phyloP scores from a whole-genome alignment of 1,139 yeast species.

The Candida anutae region DNA sequence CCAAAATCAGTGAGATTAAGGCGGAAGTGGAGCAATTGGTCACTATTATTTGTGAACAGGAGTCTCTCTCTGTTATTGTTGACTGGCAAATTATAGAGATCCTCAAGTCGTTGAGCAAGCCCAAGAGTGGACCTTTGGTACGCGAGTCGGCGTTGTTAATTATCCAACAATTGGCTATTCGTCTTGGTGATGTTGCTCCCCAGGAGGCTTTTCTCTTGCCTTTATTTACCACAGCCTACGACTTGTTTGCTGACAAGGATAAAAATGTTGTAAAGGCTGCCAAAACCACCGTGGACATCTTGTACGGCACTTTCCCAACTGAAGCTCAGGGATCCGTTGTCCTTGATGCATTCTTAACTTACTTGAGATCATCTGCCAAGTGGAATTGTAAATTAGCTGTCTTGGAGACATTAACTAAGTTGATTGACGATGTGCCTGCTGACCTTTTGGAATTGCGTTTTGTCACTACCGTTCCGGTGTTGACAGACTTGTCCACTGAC shows the following conservation, averaged over 20 bases:
- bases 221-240: constrained; percentile 51
- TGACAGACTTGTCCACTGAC: constrained; percentile 87
- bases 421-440: constrained; percentile 73
- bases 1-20: constrained; percentile 59
- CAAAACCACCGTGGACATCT: constrained; percentile 56
- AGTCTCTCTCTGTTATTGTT: constrained; percentile 41
- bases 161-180: constrained; percentile 60
- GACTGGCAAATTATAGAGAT: constrained; percentile 65
- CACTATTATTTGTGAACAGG: constrained; percentile 30
- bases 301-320: constrained; percentile 63
- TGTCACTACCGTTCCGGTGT: constrained; percentile 69
- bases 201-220: constrained; percentile 67
- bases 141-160: constrained; percentile 71
- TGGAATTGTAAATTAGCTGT: constrained; percentile 91
- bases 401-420: constrained; percentile 60
- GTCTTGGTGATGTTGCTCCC: constrained; percentile 61
- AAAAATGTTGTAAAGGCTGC: constrained; percentile 80
- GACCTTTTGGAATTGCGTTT: constrained; percentile 81
- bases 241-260: constrained; percentile 76
- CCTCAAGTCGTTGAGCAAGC: constrained; percentile 56
- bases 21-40: constrained; percentile 52
- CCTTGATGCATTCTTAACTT: constrained; percentile 51
- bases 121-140: constrained; percentile 64
- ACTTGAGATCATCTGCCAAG: constrained; percentile 76
- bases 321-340: constrained; percentile 73